A percentile compares a stretch with the other conserved stretches of the same genome.
Evolutionary conservation across 352 stramenopile species (phyloP).

Genomic region (Phytophthora cactorum): DNA sequence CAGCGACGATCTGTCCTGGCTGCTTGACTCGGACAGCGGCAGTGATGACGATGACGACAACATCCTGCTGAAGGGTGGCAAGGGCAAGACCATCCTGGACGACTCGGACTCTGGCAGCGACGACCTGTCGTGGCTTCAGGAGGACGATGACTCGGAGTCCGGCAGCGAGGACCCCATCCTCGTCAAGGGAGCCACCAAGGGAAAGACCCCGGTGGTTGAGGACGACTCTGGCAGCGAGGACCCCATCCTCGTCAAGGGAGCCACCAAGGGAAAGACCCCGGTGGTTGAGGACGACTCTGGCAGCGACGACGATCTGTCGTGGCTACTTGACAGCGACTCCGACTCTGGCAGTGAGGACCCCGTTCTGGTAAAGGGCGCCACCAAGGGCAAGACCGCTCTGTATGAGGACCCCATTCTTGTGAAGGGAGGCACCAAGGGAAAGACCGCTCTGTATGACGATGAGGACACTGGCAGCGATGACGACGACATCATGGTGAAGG

Average conservation of each 20-base stretch:
- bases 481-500: constrained; percentile 17
- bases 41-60: neutral
- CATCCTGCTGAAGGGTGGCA: constrained; percentile 5
- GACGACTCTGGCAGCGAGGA: constrained; percentile 19
- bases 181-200: constrained; percentile 22
- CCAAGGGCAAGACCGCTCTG: constrained; percentile 15
- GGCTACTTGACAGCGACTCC: constrained; percentile 19
- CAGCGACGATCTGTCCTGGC: constrained; percentile 23
- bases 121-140: constrained; percentile 21
- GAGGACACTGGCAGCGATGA: no score
- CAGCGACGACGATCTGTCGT: constrained; percentile 26
- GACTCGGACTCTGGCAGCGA: constrained; percentile 3
- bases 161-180: constrained; percentile 14
- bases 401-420: constrained; percentile 13
- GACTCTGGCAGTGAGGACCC: constrained; percentile 18
- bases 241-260: constrained; percentile 16
- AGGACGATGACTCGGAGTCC: constrained; percentile 16
- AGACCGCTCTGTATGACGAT: no score
- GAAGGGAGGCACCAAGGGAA: constrained; percentile 15
- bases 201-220: constrained; percentile 9
- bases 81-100: neutral
- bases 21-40: constrained; percentile 18
- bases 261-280: constrained; percentile 17
- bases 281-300: constrained; percentile 10
- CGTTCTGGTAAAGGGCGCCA: constrained; percentile 15